Percentiles rank a stretch among this genome's conserved stretches.
Conservation (phyloP, 306 rosid species). For the Betula pendula region DNA sequence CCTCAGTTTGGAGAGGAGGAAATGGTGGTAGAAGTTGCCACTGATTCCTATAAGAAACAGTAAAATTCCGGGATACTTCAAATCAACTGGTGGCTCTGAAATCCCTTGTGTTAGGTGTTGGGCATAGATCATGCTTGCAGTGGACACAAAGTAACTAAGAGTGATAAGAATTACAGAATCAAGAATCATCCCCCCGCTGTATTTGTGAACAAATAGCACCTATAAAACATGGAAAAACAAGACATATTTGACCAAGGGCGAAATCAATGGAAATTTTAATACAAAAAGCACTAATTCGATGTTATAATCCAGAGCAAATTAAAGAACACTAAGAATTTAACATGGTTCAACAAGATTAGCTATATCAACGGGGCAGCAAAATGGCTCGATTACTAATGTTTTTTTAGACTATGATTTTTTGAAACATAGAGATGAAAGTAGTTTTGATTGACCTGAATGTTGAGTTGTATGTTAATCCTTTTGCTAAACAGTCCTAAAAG, state of each 20-base stretch:
- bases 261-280: not conserved
- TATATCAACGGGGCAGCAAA: no score
- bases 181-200: slow-evolving; percentile 59
- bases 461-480: no score
- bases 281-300: not conserved
- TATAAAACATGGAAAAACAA: slow-evolving; percentile 23
- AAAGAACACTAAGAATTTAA: not conserved
- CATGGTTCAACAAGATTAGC: no score
- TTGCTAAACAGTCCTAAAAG: no score
- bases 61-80: slow-evolving; percentile 46
- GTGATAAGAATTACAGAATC: slow-evolving; percentile 50
- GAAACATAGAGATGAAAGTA: no score
- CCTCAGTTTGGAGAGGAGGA: slow-evolving; percentile 59
- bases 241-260: no score
- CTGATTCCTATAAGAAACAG: slow-evolving; percentile 55
- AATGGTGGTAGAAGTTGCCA: slow-evolving; percentile 88
- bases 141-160: slow-evolving; percentile 47
- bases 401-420: no score
- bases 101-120: slow-evolving; percentile 57
- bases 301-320: no score
- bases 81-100: slow-evolving; percentile 54
- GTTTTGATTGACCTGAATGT: no score
- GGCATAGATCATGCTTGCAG: slow-evolving; percentile 55
- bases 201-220: slow-evolving; percentile 76
- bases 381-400: no score